phyloP scores from a whole-genome alignment of 2,329 filamentous ascomycete species.

The Aspergillus sp. region DNA sequence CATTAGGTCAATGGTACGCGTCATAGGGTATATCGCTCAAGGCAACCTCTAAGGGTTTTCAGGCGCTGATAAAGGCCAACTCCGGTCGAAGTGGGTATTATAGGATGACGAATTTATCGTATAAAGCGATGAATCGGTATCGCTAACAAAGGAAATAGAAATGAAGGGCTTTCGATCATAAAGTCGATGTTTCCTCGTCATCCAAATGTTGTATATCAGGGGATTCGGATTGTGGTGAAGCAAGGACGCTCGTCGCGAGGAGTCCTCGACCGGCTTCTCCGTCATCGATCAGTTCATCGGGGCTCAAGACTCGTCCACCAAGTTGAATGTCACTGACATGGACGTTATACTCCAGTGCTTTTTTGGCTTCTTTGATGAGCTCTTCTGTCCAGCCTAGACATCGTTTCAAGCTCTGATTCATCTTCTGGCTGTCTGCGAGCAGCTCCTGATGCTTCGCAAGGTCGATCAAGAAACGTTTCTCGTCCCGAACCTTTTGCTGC shows the following conservation, averaged over 20 bases:
- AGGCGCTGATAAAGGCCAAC: background rate
- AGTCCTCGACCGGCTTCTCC: slow-evolving; percentile 12
- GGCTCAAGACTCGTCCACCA: slow-evolving; percentile 76
- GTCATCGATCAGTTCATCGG: slow-evolving; percentile 62
- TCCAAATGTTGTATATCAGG: background rate
- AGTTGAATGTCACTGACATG: slow-evolving; percentile 78
- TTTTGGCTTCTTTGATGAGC: slow-evolving; percentile 84
- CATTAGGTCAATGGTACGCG: background rate
- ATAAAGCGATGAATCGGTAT: background rate
- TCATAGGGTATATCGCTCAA: background rate
- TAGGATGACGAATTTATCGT: background rate
- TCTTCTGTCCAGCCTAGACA: slow-evolving; percentile 90
- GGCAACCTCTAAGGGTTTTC: background rate
- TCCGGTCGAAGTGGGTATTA: background rate
- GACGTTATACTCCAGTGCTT: slow-evolving; percentile 83
- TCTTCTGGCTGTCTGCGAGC: slow-evolving; percentile 86
- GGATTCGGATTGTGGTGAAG: background rate
- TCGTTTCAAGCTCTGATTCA: slow-evolving; percentile 90
- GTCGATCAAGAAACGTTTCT: slow-evolving; percentile 81
- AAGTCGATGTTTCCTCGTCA: background rate
- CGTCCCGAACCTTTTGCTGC: slow-evolving; percentile 71
- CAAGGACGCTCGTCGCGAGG: background rate
- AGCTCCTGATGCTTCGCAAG: slow-evolving; percentile 87
- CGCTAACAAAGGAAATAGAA: slow-evolving; percentile 11
- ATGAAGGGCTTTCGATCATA: slow-evolving; percentile 2